Base-by-base conservation (phyloP, 1,284 basidiomycete species). In the Hemileia vastatrix region DNA sequence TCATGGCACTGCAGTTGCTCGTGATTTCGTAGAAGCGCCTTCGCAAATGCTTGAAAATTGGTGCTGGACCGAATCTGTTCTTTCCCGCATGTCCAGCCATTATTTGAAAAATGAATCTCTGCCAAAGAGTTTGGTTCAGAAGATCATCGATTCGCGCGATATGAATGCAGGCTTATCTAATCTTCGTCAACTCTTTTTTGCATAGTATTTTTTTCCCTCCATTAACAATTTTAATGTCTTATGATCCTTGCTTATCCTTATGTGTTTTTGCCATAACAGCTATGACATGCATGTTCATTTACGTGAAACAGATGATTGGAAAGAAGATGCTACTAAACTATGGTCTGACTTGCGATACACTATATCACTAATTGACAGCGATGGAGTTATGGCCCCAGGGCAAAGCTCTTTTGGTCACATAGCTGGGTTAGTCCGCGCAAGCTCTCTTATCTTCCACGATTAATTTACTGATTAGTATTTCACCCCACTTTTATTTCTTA, bases 21-120 rank as follows among this genome's bases (percentile, higher is more conserved):
- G 85, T 13, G 89, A 92, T 77, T 92, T 91, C 68, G 88, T 88
- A 4, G 88, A 90, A 76, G 87, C 87, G 0, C 89, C 88, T 0
- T 86, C 84, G 18, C 88, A 91, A 77, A 90, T 91, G 89, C 79
- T 91, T 64, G 90, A 92, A 77, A 89, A 91, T 72, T 92, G 88
- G 89, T 86, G 86, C 71, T 89, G 86, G 85, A 86, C 88, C 70
- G 84, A 83, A 0, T 80, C 82, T 63, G 86, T 88, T 5, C 79
- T 90, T 6, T 79, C 83, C 67, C 78, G 81, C 67, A 86, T 90
- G 82, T 88, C 85, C 1, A 84, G 83, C 67, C 88, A 90, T 72
- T 87, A 84, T 71, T 18, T 47, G 23, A 77, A 87, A 76, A 81
- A 86, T 70, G 79, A 86, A 70, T 81, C 84, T 0, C 78, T 91